Evolutionary conservation across 1,284 basidiomycete species (phyloP).

Genomic region (Boletus sp.): DNA sequence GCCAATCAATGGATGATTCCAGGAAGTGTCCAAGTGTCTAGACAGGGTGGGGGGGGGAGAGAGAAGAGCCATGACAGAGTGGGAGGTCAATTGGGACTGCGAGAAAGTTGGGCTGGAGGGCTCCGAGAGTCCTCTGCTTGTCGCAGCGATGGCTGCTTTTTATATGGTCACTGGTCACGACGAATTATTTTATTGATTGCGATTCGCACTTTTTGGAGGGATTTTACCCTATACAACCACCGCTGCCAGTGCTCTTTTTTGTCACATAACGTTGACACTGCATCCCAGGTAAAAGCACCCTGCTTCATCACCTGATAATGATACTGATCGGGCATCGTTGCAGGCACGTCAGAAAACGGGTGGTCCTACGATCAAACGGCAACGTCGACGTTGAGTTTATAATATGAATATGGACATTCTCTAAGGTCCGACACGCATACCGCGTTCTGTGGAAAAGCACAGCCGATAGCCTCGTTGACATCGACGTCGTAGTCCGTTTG

Average conservation of each 20-base stretch:
- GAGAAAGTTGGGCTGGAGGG: slow-evolving; percentile 18
- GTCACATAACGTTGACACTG: slow-evolving; percentile 24
- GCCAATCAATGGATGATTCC: slow-evolving; percentile 12
- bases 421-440: slow-evolving; percentile 20
- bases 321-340: slow-evolving; percentile 25
- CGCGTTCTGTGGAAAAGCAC: slow-evolving; percentile 16
- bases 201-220: slow-evolving; percentile 12
- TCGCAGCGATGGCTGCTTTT: slow-evolving; percentile 15
- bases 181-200: slow-evolving; percentile 13
- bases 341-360: slow-evolving; percentile 23
- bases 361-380: slow-evolving; percentile 11
- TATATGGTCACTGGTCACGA: slow-evolving; percentile 17
- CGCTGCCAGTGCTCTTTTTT: slow-evolving; percentile 9
- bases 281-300: slow-evolving; percentile 7
- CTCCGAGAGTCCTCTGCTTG: background rate
- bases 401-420: slow-evolving; percentile 13
- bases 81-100: no score
- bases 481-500: slow-evolving; percentile 8
- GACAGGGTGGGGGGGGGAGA: background rate
- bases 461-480: slow-evolving; percentile 24
- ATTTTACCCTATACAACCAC: slow-evolving; percentile 9
- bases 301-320: slow-evolving; percentile 21
- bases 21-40: slow-evolving; percentile 10
- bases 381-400: slow-evolving; percentile 23
- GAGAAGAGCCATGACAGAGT: background rate